Evolutionary conservation across 345 rosid species (phyloP), one percentile per base, ranked within the genome.

Genomic region (Citrus hindsii): DNA sequence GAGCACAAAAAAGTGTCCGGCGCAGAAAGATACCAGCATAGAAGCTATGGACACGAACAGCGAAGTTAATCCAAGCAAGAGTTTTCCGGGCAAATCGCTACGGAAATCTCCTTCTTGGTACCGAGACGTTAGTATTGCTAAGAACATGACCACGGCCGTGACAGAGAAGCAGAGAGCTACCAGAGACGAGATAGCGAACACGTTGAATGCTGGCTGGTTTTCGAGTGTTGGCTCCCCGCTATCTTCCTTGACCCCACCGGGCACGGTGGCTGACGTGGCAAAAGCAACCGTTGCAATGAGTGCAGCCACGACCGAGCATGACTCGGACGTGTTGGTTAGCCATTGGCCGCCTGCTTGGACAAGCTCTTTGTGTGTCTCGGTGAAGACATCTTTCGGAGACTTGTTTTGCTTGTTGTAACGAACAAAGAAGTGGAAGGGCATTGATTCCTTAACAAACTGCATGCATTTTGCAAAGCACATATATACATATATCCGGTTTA

Each of bases 271-370:
- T 16, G 91, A 82, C 24, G 91, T 81, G 40, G 91, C 87, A 5
- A 89, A 89, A 40, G 90, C 89, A 22, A 88, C 91, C 0, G 91
- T 86, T 24, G 90, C 90, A 3, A 87, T 86, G 78, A 89, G 85
- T 27, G 90, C 91, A 0, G 90, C 90, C 75, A 89, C 91, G 2
- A 88, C 86, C 1, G 91, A 88, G 79, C 91, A 90, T 2, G 91
- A 88, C 21, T 86, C 69, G 0, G 93, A 88, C 5, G 93, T 90
- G 74, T 25, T 74, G 28, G 75, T 85, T 2, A 90, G 84, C 93
- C 93, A 88, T 4, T 81, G 74, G 5, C 89, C 84, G 0, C 91
- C 93, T 18, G 46, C 76, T 21, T 83, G 65, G 38, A 86, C 84
- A 3, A 90, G 84, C 0, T 81, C 70, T 7, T 60, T 30, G 79